These are phyloP conservation scores for Conticribra guillardii DNA, from an alignment of 108 stramenopile species.

Conservation along the genomic window DNA sequence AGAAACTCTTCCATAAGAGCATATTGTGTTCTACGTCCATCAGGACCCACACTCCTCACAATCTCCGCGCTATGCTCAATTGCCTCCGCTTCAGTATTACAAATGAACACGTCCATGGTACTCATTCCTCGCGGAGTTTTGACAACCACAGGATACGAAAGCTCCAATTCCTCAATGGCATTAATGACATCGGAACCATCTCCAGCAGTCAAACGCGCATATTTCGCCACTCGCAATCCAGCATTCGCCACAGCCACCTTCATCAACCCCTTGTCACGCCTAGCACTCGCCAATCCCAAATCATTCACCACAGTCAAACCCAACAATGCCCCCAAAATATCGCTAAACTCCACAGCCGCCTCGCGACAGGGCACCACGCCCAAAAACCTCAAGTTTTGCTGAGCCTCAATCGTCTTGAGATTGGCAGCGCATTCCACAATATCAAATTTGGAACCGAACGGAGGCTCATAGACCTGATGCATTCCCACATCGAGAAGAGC, in stretches of 20 bases:
- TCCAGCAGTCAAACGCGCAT: constrained; percentile 53
- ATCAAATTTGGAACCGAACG: constrained; percentile 54
- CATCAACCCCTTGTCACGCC: constrained; percentile 72
- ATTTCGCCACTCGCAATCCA: constrained; percentile 63
- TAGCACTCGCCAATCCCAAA: constrained; percentile 52
- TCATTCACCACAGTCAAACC: constrained; percentile 57
- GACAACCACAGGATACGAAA: constrained; percentile 60
- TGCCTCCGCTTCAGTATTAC: constrained; percentile 52
- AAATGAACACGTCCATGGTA: constrained; percentile 64
- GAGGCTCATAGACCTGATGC: constrained; percentile 65
- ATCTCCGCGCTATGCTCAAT: constrained; percentile 35
- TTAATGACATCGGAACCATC: constrained; percentile 46
- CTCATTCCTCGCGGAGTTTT: constrained; percentile 64
- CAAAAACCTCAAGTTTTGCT: constrained; percentile 61
- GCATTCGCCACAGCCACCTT: constrained; percentile 64
- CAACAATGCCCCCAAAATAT: constrained; percentile 54
- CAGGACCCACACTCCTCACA: constrained; percentile 56
- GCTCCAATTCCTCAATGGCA: constrained; percentile 55
- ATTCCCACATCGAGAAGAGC: constrained; percentile 57
- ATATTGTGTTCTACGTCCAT: constrained; percentile 61
- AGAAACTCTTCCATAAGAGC: constrained; percentile 62
- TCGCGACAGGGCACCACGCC: constrained; percentile 60
- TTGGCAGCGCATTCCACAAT: constrained; percentile 62
- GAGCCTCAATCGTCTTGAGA: constrained; percentile 61
- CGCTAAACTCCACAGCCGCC: constrained; percentile 52